Evolutionary conservation across 345 rosid genomes (phyloP).

Genomic region (Brassica rapa): DNA sequence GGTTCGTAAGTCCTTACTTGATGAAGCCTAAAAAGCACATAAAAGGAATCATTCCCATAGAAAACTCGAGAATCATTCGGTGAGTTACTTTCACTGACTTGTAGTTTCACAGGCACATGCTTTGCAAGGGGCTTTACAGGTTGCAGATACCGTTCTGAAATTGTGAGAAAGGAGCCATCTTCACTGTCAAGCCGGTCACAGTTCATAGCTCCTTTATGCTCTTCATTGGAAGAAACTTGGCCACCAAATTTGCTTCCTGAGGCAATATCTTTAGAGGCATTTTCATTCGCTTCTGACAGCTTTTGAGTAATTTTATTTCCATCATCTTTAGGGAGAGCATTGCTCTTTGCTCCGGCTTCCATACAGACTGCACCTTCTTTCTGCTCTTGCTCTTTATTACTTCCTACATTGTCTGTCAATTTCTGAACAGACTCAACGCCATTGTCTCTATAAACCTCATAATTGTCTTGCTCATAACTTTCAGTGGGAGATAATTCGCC

Average conservation of each 20-base stretch:
- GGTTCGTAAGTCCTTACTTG: constrained; percentile 56
- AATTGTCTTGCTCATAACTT: constrained; percentile 87
- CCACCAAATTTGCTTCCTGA: constrained; percentile 77
- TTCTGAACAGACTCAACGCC: constrained; percentile 54
- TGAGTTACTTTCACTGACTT: constrained; percentile 52
- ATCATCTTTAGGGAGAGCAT: constrained; percentile 70
- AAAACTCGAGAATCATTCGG: constrained; percentile 63
- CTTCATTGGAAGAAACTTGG: constrained; percentile 82
- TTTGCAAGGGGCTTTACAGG: constrained; percentile 88
- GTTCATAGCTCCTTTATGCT: constrained; percentile 61
- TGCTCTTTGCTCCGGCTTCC: constrained; percentile 44
- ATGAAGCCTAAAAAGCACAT: constrained; percentile 96
- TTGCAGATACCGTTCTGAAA: constrained; percentile 74
- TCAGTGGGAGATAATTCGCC: constrained; percentile 96
- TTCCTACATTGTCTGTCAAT: constrained; percentile 31
- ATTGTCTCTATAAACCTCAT: constrained; percentile 70
- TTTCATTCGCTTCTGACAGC: constrained; percentile 74
- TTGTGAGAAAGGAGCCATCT: constrained; percentile 62
- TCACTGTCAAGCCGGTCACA: constrained; percentile 57
- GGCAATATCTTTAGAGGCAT: constrained; percentile 67
- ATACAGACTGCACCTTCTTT: constrained; percentile 39
- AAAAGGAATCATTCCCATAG: constrained; percentile 94
- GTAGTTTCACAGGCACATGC: constrained; percentile 61
- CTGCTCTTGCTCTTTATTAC: background rate
- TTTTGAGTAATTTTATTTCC: constrained; percentile 70